Conservation (phyloP, 208 protist species). For the Crithidia thermophila region DNA sequence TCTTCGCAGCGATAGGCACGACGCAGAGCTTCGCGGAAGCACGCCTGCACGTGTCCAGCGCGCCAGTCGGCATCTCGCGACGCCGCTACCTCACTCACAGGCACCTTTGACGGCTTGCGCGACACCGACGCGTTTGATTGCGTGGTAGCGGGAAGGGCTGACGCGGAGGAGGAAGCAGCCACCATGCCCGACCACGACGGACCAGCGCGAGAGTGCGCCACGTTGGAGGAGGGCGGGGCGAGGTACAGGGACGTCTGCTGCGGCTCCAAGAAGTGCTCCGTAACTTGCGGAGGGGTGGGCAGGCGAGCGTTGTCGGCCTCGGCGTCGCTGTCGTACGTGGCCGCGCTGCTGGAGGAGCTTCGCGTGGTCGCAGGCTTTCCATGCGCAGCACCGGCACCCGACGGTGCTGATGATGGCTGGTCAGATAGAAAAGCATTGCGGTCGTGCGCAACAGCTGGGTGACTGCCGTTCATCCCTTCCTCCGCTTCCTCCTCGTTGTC, state of each 20-base stretch:
- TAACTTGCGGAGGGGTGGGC: background rate
- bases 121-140: too few relatives aligned
- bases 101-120: background rate
- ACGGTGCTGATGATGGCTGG: background rate
- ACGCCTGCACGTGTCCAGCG: slow-evolving; percentile 1
- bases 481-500: background rate
- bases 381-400: too few relatives aligned
- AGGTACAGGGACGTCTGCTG: slow-evolving; percentile 26
- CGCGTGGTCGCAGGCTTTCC: background rate
- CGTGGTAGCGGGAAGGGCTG: too few relatives aligned
- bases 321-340: slow-evolving; percentile 29
- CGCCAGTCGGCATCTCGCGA: background rate
- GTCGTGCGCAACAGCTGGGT: background rate
- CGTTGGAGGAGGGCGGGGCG: background rate
- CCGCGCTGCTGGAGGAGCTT: slow-evolving; percentile 6
- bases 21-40: slow-evolving; percentile 24
- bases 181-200: slow-evolving; percentile 8
- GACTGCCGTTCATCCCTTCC: background rate
- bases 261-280: background rate
- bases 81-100: background rate
- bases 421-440: slow-evolving; percentile 14
- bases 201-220: background rate
- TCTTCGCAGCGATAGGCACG: slow-evolving; percentile 30
- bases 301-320: too few relatives aligned
- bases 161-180: too few relatives aligned